Evolutionary conservation across 768 basidiomycete species (phyloP), one percentile per base, ranked within the genome.

Genomic region (Kwoniella sp.): DNA sequence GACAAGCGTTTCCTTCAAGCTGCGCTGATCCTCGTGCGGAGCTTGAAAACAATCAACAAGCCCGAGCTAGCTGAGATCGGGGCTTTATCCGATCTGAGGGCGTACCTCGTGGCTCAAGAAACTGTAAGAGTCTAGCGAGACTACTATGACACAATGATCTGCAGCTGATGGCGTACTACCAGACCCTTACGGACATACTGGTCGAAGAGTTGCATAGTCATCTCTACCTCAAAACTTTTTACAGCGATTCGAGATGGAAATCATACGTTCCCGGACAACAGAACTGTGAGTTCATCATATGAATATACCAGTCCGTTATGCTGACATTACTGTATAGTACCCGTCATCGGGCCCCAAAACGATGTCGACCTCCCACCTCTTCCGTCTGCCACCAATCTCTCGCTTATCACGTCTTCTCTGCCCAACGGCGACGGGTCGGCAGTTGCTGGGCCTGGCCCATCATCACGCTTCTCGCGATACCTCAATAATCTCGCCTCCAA

Each of bases 161-260:
- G 20, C 5, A 29, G 51, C 52, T 55, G 37, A 29, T 25, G 9
- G 28, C 65, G 58, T 62, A 52, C 20, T 26, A 0, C 8, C 73
- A 97, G 95, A 89, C 91, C 12, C 82, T 99, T 50, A 86, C 90
- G 52, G 96, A 98, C 69, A 96, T 98, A 61, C 82, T 99, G 63
- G 84, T 94, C 7, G 96, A 99, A 70, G 96, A 99, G 75, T 85
- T 99, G 13, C 94, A 98, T 76, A 92, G 88, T 71, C 96, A 99
- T 81, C 82, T 99, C n/a, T 99, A 96, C 81, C 86, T 99, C 65
- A 96, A 95, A 75, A 91, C 90, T 0, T 95, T 93, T 79, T 96
- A 93, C 88, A 93, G 92, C 76, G 95, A 98, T 71, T 86, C 88
- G 4, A 87, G 95, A 30, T 99, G 96, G 96, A 84, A 87, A 20